Percentiles rank a stretch among this genome's conserved stretches.
phyloP scores from a whole-genome alignment of 2,329 filamentous ascomycete genomes.

The Aspergillus sp. region DNA sequence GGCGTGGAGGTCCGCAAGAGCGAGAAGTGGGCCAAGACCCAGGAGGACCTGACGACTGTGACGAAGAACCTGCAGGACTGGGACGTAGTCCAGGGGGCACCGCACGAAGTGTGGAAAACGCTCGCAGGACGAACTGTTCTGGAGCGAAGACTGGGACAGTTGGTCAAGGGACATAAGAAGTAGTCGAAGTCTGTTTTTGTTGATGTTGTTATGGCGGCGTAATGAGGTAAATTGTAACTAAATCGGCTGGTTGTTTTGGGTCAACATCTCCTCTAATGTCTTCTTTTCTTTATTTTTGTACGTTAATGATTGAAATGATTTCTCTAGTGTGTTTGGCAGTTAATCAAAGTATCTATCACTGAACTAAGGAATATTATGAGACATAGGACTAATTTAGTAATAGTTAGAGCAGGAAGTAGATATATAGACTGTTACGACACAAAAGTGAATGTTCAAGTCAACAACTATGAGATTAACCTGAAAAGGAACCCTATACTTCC shows the following conservation, averaged over 20 bases:
- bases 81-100: constrained; percentile 83
- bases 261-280: neutral
- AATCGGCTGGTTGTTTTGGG: neutral
- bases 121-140: constrained; percentile 69
- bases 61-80: constrained; percentile 77
- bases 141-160: constrained; percentile 72
- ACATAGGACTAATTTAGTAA: neutral
- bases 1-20: constrained; percentile 68
- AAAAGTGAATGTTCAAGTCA: no score
- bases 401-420: neutral
- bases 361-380: neutral
- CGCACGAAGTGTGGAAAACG: constrained; percentile 83
- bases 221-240: neutral
- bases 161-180: constrained; percentile 51
- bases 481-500: no score
- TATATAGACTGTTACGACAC: no score
- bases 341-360: neutral
- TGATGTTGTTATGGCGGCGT: neutral
- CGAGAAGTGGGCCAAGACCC: constrained; percentile 75
- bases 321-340: neutral
- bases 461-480: no score
- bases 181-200: neutral
- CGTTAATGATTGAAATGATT: neutral
- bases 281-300: neutral
- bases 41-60: constrained; percentile 77